These are phyloP conservation scores for Pogostemon cablin DNA, from an alignment of 257 asterid genomes.

Conservation along the genomic window DNA sequence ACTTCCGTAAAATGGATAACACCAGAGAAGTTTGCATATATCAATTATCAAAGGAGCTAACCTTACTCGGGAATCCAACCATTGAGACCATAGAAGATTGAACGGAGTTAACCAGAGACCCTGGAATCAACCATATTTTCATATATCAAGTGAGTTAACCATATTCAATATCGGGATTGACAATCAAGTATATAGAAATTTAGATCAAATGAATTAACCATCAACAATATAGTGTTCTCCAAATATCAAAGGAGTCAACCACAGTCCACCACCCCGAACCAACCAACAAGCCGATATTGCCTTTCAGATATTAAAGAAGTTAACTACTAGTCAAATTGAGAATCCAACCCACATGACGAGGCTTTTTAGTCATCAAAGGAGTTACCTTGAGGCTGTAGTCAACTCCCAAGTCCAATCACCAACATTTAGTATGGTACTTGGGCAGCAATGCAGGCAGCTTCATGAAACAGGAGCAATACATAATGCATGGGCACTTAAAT, in stretches of 20 bases:
- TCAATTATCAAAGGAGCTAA: too few relatives aligned
- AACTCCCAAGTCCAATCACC: background rate
- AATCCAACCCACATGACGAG: background rate
- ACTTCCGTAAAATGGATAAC: too few relatives aligned
- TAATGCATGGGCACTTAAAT: background rate
- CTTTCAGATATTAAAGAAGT: background rate
- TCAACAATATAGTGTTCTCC: background rate
- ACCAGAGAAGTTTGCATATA: too few relatives aligned
- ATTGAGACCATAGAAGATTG: background rate
- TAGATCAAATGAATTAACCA: background rate
- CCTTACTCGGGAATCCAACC: too few relatives aligned
- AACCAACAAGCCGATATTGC: background rate
- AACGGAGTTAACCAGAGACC: too few relatives aligned
- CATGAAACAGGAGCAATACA: background rate
- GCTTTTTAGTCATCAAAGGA: background rate
- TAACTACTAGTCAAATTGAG: background rate
- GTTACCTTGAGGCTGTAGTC: background rate
- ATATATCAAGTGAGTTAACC: constrained; percentile 1
- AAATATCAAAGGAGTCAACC: background rate
- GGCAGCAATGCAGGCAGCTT: background rate
- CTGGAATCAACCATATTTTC: background rate
- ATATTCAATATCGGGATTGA: background rate
- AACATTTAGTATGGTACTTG: background rate
- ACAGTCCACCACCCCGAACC: background rate
- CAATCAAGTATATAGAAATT: background rate